Base-by-base conservation (phyloP, 441 rosid genomes). In the Mallotus japonicus region DNA sequence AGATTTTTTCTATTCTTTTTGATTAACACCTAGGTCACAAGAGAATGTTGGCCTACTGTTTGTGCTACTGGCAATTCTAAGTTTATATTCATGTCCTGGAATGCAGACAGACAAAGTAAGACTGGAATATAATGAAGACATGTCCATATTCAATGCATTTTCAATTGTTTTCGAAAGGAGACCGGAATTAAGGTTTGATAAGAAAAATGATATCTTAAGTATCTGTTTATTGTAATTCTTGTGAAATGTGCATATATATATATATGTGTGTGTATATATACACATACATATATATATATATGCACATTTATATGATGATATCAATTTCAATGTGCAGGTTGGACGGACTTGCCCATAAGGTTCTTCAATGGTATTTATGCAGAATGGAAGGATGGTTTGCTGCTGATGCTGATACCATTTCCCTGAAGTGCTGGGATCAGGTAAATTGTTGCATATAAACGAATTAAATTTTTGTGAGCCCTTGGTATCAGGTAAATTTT, bases 361-460 rank as follows among this genome's bases (percentile, higher is more conserved):
- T 95, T 62, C 95, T 95, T 59, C 98, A 95, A 67, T 95, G 97
- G 99, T 95, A 95, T 76, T 82, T 92, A 54, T 91, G 99, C 81
- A 90, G 96, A 76, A 95, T 95, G 98, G 98, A 95, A 84, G 97
- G 98, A 58, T 92, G 99, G 98, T 95, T 95, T 83, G 99, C 97
- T 76, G 93, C 99, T 69, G 99, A 95, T 84, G 92, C 98, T 46
- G 97, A 95, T 69, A 90, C 93, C 67, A 95, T 95, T 70, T 92
- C 99, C 2, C 83, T 88, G 32, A 90, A 84, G 79, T 77, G 87
- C 73, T 95, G 98, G 99, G 98, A 92, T 80, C 83, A 92, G 92
- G 99, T 81, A 67, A 77, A 79, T 67, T 74, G 54, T 40, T 42
- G 46, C 34, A 28, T 22, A 6, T 5, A 11, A 47, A 28, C 44